phyloP scores from a whole-genome alignment of 1,139 yeast species.

The Blastobotrys buckinghamii region DNA sequence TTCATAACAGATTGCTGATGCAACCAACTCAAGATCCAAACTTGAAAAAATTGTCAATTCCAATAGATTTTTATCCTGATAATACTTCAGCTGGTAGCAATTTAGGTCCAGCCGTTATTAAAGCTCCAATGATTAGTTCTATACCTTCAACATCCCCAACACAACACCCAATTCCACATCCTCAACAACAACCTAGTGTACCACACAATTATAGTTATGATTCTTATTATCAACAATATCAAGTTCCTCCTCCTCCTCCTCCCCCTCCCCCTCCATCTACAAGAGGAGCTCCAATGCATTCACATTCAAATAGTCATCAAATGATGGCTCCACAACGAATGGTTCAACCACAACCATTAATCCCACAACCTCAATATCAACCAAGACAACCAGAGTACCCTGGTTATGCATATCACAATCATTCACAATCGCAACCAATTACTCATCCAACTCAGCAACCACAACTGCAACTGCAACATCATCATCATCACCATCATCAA shows the following conservation, averaged over 20 bases:
- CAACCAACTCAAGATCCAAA: conserved; percentile 40
- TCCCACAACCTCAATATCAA: background rate
- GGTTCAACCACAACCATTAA: background rate
- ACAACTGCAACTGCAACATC: background rate
- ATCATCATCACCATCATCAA: background rate
- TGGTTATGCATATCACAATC: background rate
- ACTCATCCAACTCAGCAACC: background rate
- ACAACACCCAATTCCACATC: background rate
- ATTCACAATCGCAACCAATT: background rate
- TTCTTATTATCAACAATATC: background rate
- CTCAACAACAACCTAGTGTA: background rate
- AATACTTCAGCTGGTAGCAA: conserved; percentile 25
- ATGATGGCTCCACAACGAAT: background rate
- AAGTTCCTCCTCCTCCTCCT: conserved; percentile 1
- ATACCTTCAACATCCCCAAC: background rate
- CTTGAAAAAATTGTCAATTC: conserved; percentile 34
- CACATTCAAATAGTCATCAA: background rate
- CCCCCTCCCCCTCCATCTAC: background rate
- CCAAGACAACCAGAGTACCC: background rate
- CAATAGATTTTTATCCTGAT: conserved; percentile 37
- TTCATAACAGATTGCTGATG: conserved; percentile 26
- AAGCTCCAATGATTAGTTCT: conserved; percentile 9
- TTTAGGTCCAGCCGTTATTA: conserved; percentile 28
- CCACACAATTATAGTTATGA: conserved; percentile 2
- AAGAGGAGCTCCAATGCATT: background rate